Percentiles rank a stretch among this genome's conserved stretches.
These are phyloP conservation scores for Fusarium goolgardi DNA, from an alignment of 2,329 filamentous ascomycete species.

Conservation along the genomic window DNA sequence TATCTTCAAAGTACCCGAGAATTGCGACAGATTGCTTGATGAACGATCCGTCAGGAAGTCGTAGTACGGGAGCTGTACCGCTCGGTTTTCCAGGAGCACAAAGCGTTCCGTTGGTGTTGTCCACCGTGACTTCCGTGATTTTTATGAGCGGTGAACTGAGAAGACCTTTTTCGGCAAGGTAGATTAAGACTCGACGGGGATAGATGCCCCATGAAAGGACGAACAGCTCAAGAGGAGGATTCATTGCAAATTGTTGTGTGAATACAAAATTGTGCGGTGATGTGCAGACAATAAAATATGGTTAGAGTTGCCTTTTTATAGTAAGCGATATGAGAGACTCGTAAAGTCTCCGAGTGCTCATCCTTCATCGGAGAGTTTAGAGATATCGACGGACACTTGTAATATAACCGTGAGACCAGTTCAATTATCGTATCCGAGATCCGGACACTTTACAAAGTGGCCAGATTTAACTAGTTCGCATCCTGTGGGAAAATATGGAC, in stretches of 20 bases:
- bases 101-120: background rate
- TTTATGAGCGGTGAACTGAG: slow-evolving; percentile 16
- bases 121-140: background rate
- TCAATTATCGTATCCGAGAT: background rate
- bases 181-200: slow-evolving; percentile 28
- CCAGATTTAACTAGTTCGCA: no score
- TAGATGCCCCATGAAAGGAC: slow-evolving; percentile 29
- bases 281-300: fast-evolving
- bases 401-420: background rate
- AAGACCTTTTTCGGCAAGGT: slow-evolving; percentile 27
- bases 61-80: slow-evolving; percentile 23
- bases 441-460: background rate
- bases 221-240: slow-evolving; percentile 26
- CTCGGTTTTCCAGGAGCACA: slow-evolving; percentile 26
- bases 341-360: background rate
- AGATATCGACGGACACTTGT: background rate
- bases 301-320: fast-evolving
- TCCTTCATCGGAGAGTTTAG: background rate
- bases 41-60: slow-evolving; percentile 29
- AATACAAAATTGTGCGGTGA: fast-evolving
- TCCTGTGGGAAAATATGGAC: fast-evolving
- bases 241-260: background rate
- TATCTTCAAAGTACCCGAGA: slow-evolving; percentile 35
- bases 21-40: slow-evolving; percentile 39
- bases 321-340: fast-evolving